Evolutionary conservation across 495 filamentous ascomycete species (phyloP).

Genomic region (Lophiotrema nucula): DNA sequence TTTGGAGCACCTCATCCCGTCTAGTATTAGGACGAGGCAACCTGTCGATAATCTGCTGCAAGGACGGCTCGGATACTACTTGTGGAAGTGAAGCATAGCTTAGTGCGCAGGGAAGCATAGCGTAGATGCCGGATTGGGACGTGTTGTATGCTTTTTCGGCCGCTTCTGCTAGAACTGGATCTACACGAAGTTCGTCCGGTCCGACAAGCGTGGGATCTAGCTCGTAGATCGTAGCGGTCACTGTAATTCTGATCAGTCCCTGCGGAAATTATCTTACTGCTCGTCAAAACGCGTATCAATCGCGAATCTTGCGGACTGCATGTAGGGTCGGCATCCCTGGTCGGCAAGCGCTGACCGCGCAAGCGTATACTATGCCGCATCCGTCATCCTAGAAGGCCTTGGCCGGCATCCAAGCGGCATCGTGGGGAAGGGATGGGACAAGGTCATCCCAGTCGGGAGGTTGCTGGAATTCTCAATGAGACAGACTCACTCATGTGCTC

Average conservation of each 20-base stretch:
- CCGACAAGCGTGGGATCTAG: constrained; percentile 44
- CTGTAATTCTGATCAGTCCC: too few species aligned
- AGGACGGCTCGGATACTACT: constrained; percentile 34
- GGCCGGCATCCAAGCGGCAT: too few species aligned
- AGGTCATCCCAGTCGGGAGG: too few species aligned
- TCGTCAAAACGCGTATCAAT: too few species aligned
- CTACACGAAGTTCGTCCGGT: constrained; percentile 45
- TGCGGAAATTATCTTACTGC: too few species aligned
- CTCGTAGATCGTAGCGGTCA: constrained; percentile 50
- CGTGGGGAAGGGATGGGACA: too few species aligned
- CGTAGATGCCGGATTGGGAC: constrained; percentile 41
- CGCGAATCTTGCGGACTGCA: too few species aligned
- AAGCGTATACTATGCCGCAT: too few species aligned
- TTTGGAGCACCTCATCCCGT: constrained; percentile 32
- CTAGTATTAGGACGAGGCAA: background rate
- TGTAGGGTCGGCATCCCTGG: too few species aligned
- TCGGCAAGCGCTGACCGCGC: too few species aligned
- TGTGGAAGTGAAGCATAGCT: constrained; percentile 49
- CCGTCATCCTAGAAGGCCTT: too few species aligned
- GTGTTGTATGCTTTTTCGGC: constrained; percentile 38
- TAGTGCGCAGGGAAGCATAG: constrained; percentile 44
- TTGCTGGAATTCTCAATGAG: too few species aligned
- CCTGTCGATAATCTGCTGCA: constrained; percentile 2
- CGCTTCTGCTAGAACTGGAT: constrained; percentile 33
- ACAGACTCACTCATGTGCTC: constrained; percentile 44